These are phyloP conservation scores for Cryptococcus depauperatus DNA, from an alignment of 1,284 basidiomycete species.

Conservation along the genomic window DNA sequence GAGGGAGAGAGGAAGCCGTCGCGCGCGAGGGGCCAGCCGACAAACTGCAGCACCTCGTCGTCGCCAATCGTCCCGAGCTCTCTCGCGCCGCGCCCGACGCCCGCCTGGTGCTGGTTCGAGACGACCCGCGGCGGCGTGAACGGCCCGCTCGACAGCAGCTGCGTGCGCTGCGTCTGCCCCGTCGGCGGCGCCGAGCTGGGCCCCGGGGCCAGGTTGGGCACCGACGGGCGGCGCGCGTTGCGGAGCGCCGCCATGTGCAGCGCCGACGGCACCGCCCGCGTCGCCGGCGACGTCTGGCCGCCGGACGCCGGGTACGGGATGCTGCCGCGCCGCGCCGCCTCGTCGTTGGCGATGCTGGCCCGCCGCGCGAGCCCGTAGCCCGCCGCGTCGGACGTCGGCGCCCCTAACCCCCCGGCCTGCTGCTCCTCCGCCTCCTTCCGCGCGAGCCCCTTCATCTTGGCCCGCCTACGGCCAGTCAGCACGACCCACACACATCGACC, in stretches of 20 bases:
- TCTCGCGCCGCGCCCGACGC: constrained; percentile 6
- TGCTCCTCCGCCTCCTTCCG: constrained; percentile 33
- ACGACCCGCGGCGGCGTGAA: constrained; percentile 38
- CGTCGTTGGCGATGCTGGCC: constrained; percentile 33
- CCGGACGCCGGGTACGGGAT: constrained; percentile 32
- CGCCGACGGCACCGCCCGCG: constrained; percentile 24
- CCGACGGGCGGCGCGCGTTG: constrained; percentile 34
- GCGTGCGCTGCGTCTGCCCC: too few species aligned
- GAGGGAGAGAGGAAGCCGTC: constrained; percentile 20
- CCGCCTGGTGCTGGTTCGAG: constrained; percentile 13
- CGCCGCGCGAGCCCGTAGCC: neutral
- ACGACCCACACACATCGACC: constrained; percentile 16
- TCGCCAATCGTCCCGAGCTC: constrained; percentile 37
- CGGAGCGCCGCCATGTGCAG: constrained; percentile 36
- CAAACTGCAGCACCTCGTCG: constrained; percentile 15
- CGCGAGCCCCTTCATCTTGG: constrained; percentile 63
- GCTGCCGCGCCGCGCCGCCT: constrained; percentile 29
- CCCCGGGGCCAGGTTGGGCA: constrained; percentile 34
- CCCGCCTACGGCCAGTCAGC: constrained; percentile 51
- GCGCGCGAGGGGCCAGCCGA: constrained; percentile 8
- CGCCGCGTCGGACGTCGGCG: neutral
- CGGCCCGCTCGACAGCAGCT: constrained; percentile 34
- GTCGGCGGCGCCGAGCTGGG: too few species aligned
- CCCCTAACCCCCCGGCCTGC: constrained; percentile 8
- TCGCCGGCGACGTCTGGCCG: constrained; percentile 7